Base-by-base conservation (phyloP, 2,329 filamentous ascomycete species). In the Pleomassaria siparia region DNA sequence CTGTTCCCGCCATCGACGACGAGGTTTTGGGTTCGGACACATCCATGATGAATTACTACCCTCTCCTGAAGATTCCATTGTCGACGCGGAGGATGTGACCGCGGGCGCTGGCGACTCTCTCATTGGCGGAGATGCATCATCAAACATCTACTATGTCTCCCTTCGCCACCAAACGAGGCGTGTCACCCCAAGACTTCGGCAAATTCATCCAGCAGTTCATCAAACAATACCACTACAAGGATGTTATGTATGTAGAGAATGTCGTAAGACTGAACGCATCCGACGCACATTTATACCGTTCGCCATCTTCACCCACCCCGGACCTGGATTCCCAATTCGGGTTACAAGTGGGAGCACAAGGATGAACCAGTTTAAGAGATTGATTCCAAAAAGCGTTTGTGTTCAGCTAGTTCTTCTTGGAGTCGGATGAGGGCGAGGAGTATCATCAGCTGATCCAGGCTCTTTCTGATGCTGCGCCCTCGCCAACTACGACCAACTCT, bases 371-470 rank as follows among this genome's bases (percentile, higher is more conserved):
- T n/a, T n/a, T n/a, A n/a, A n/a, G n/a, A n/a, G n/a, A n/a, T n/a
- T n/a, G n/a, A n/a, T n/a, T n/a, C n/a, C n/a, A n/a, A n/a, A n/a
- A n/a, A n/a, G n/a, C n/a, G n/a, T 40, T 15, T 15, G 10, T 40
- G 7, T 40, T 40, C 18, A n/a, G 11, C 3, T 4, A 40, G 18
- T 26, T 29, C 22, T 40, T 40, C 8, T 8, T 46, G 50, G 28
- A 56, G 55, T 13, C 24, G 18, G n/a, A 22, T 37, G 20, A 3
- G n/a, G n/a, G n/a, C n/a, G 5, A n/a, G 10, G 24, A 37, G 11
- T 22, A 22, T 18, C 10, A 22, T 4, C 18, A 37, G 20, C n/a
- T 37, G 18, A n/a, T 22, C 8, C 6, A 22, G 20, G 18, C 24
- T 13, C 20, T 37, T 13, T 5, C 35, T 4, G 35, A 22, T 24